Conservation (phyloP, 83 land plant species). For the Isoetes engelmannii region DNA sequence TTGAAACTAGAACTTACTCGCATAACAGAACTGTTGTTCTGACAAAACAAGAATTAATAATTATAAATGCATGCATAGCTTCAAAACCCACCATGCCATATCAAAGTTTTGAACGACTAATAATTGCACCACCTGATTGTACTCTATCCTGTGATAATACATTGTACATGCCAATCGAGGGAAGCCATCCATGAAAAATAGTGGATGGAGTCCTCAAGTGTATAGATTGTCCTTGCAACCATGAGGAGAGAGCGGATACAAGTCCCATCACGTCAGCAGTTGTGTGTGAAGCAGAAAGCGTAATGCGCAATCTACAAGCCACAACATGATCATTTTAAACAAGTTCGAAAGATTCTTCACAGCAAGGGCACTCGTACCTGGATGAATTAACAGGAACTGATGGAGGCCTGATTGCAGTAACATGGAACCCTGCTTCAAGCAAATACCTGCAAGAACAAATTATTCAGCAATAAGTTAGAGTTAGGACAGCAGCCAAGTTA, state of each 20-base stretch:
- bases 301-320: conserved; percentile 59
- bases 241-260: conserved; percentile 43
- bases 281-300: conserved; percentile 82
- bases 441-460: conserved; percentile 46
- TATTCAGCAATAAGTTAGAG: background rate
- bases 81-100: too few species aligned
- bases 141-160: too few species aligned
- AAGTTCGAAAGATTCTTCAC: background rate
- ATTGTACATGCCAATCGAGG: too few species aligned
- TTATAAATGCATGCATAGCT: too few species aligned
- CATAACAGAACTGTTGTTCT: too few species aligned
- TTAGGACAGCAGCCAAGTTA: conserved; percentile 2
- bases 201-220: too few species aligned
- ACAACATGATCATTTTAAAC: conserved; percentile 11
- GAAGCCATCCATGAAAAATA: too few species aligned
- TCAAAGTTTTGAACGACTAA: too few species aligned
- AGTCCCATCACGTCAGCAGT: conserved; percentile 64
- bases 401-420: conserved; percentile 89
- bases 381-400: conserved; percentile 84
- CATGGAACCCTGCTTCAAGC: conserved; percentile 81
- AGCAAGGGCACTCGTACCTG: conserved; percentile 39
- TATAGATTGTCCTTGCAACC: conserved; percentile 14
- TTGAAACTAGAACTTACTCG: too few species aligned
- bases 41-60: too few species aligned
- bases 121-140: too few species aligned